Base-by-base conservation (phyloP, 805 yeast genomes). In the Ogataea sp. region DNA sequence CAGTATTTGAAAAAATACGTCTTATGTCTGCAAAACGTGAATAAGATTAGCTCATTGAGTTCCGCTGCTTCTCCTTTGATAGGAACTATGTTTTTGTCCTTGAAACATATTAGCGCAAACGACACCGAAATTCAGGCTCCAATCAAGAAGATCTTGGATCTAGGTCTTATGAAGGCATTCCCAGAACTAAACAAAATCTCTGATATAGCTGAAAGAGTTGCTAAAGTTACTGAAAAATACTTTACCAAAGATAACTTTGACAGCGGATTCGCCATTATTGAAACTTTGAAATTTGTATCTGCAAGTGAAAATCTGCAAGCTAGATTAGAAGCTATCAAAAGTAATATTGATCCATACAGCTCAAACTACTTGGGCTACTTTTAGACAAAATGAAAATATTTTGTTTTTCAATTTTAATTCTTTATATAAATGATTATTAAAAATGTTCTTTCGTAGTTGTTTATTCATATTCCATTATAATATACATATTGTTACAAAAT, bases 1-100 rank as follows among this genome's bases (percentile, higher is more conserved):
- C 56, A 38, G 43, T 64, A 34, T 55, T 52, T 57, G 58, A 46
- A 50, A 35, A 72, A 70, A 47, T 72, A 63, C 41, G 67, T 69
- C 7, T 58, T 71, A 45, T 68, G 72, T 16, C 56, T 67, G 38
- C 75, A 63, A 47, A 65, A 73, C 2, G 44, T 68, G 41, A 65
- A 64, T 46, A 70, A 58, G 46, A 42, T 55, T 20, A 20, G 35
- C 14, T 29, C 41, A 10, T 17, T 52, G 16, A 31, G 40, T 5
- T 46, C 51, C 23, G 30, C 44, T 6, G 37, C 41, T 15, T 41
- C 49, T 29, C 48, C 53, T 5, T 32, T 35, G 14, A 45, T 58
- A 35, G 53, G 48, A 4, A 42, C 39, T 28, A 39, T 54, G 50
- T 48, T 42, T 38, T 38, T 43, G 11, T 32, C 34, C 15, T 45